Percentiles rank a stretch among this genome's conserved stretches.
phyloP scores from a whole-genome alignment of 192 early-diverging fungal genomes.

The Phlyctochytrium bullatum region DNA sequence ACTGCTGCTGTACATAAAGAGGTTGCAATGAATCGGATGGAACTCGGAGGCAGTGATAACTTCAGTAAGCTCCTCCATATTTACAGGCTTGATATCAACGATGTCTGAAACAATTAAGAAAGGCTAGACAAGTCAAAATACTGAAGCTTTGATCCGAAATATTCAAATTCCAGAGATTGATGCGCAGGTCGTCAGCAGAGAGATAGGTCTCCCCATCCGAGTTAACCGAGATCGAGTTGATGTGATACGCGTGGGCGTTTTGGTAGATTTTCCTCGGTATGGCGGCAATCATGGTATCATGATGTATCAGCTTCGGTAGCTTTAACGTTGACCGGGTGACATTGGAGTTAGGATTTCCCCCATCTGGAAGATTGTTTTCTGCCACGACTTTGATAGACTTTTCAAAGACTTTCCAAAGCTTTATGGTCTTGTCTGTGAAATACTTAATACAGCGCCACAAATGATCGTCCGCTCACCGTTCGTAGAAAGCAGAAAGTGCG shows the following conservation, averaged over 20 bases:
- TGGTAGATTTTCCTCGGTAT: slow-evolving; percentile 94
- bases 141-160: slow-evolving; percentile 98
- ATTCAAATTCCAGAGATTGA: slow-evolving; percentile 98
- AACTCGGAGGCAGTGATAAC: slow-evolving; percentile 99
- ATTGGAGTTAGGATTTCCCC: background rate
- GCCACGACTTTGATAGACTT: slow-evolving; percentile 93
- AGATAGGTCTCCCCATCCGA: slow-evolving; percentile 98
- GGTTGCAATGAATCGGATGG: slow-evolving; percentile 92
- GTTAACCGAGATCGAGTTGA: slow-evolving; percentile 99
- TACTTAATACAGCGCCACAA: too few relatives aligned
- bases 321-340: slow-evolving; percentile 47
- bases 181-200: slow-evolving; percentile 95
- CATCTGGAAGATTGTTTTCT: slow-evolving; percentile 82
- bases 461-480: slow-evolving; percentile 74
- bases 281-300: slow-evolving; percentile 95
- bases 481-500: slow-evolving; percentile 95
- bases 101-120: slow-evolving; percentile 64
- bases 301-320: slow-evolving; percentile 85
- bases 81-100: slow-evolving; percentile 99
- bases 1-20: slow-evolving; percentile 98
- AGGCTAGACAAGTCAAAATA: slow-evolving; percentile 14
- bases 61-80: slow-evolving; percentile 99
- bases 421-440: slow-evolving; percentile 92
- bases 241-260: slow-evolving; percentile 98
- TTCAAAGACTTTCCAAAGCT: slow-evolving; percentile 99